Percentiles rank a stretch among this genome's conserved stretches.
Evolutionary conservation across 768 basidiomycete genomes (phyloP).

Genomic region (Termitomyces sp.): DNA sequence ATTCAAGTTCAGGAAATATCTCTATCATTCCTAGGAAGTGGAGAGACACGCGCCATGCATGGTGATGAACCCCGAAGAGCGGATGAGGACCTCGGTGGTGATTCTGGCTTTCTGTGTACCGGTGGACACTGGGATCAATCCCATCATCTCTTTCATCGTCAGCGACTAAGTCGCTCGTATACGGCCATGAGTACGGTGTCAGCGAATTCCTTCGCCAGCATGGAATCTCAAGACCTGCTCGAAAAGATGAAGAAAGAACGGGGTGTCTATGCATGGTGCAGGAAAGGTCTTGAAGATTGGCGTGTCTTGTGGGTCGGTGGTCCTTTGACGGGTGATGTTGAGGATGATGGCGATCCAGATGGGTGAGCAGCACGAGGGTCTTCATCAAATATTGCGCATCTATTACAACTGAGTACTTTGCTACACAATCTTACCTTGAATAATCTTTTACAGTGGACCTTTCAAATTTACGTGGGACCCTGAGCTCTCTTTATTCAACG

Average conservation of each 20-base stretch:
- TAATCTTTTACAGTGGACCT: background rate
- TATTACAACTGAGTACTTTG: too few species aligned
- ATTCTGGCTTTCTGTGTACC: conserved; percentile 50
- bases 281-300: conserved; percentile 72
- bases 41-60: conserved; percentile 28
- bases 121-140: conserved; percentile 52
- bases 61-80: conserved; percentile 46
- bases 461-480: background rate
- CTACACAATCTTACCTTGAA: too few species aligned
- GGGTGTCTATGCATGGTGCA: conserved; percentile 77
- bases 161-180: conserved; percentile 36
- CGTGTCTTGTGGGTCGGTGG: conserved; percentile 83
- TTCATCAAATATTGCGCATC: background rate
- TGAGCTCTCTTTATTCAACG: too few species aligned
- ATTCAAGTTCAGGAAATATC: conserved; percentile 71
- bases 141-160: conserved; percentile 29
- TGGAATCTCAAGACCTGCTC: conserved; percentile 49
- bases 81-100: conserved; percentile 64
- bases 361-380: background rate
- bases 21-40: conserved; percentile 51
- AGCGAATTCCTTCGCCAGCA: conserved; percentile 41
- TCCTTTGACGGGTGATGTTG: conserved; percentile 29
- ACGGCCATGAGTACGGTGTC: conserved; percentile 42
- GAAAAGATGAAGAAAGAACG: conserved; percentile 47
- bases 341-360: conserved; percentile 5